phyloP scores from a whole-genome alignment of 495 filamentous ascomycete species.

The Penicillium arizonense region DNA sequence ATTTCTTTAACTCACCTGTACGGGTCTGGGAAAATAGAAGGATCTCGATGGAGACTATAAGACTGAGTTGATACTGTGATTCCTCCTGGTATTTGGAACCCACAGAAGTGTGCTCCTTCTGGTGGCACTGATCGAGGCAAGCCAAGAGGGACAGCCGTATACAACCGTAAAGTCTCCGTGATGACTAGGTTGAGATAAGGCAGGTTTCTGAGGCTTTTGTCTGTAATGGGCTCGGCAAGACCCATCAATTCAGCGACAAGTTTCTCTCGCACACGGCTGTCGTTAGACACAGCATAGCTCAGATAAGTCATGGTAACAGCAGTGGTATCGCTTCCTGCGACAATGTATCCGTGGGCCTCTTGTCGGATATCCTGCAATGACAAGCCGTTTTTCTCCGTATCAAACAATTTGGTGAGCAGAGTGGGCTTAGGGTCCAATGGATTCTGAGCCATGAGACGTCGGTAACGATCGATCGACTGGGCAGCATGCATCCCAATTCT shows the following conservation, averaged over 20 bases:
- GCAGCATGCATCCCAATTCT: constrained; percentile 34
- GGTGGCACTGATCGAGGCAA: constrained; percentile 37
- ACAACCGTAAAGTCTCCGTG: constrained; percentile 53
- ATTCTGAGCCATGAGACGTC: constrained; percentile 35
- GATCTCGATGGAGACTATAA: constrained; percentile 44
- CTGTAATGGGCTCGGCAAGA: constrained; percentile 30
- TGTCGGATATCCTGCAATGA: constrained; percentile 34
- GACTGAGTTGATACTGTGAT: constrained; percentile 37
- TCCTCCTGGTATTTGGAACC: constrained; percentile 29
- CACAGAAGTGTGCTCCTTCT: constrained; percentile 26
- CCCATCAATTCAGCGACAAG: constrained; percentile 41
- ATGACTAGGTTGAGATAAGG: constrained; percentile 40
- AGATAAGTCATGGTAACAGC: constrained; percentile 44
- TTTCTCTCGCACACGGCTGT: constrained; percentile 29
- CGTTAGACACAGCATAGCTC: constrained; percentile 30
- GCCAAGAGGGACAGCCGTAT: constrained; percentile 47
- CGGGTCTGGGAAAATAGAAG: constrained; percentile 25
- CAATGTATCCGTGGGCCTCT: constrained; percentile 45
- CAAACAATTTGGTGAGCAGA: constrained; percentile 47
- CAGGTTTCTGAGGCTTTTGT: constrained; percentile 37
- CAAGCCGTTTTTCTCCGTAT: constrained; percentile 36
- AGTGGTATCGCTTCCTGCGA: constrained; percentile 54
- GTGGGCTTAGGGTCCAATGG: constrained; percentile 37
- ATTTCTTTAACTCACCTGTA: constrained; percentile 13
- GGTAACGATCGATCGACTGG: constrained; percentile 42